A percentile compares a stretch with the other conserved stretches of the same genome.
These are phyloP conservation scores for Closterium sp. DNA, from an alignment of 139 green algal species.

Conservation along the genomic window DNA sequence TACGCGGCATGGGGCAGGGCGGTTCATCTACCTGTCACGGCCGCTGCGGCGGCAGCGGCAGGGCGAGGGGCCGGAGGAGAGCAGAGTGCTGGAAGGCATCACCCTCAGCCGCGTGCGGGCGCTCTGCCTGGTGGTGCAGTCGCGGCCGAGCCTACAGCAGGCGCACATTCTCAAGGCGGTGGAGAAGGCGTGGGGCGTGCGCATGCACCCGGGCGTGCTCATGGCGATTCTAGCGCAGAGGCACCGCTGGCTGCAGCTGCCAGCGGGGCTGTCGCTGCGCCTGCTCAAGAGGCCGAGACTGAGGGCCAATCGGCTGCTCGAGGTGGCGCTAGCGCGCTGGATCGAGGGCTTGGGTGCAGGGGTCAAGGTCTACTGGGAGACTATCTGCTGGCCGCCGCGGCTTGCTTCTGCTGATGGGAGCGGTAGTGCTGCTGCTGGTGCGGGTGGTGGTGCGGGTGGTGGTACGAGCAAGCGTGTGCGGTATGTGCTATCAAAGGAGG, in stretches of 20 bases:
- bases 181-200: neutral
- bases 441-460: neutral
- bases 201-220: neutral
- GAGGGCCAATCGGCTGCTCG: neutral
- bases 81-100: neutral
- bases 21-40: neutral
- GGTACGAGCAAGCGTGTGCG: neutral
- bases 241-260: neutral
- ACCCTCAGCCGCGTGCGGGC: neutral
- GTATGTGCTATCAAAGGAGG: neutral
- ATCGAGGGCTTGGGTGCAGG: neutral
- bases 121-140: neutral
- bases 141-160: neutral
- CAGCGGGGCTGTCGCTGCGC: neutral
- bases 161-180: neutral
- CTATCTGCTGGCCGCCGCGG: neutral
- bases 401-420: neutral
- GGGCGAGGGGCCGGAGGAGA: neutral
- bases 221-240: neutral
- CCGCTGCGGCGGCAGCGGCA: neutral
- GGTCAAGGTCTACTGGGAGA: neutral
- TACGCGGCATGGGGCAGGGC: too few relatives aligned
- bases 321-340: neutral
- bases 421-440: neutral
- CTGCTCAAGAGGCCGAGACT: neutral